Percentiles rank a stretch among this genome's conserved stretches.
phyloP scores from a whole-genome alignment of 2,329 filamentous ascomycete species.

The Fusarium buharicum region DNA sequence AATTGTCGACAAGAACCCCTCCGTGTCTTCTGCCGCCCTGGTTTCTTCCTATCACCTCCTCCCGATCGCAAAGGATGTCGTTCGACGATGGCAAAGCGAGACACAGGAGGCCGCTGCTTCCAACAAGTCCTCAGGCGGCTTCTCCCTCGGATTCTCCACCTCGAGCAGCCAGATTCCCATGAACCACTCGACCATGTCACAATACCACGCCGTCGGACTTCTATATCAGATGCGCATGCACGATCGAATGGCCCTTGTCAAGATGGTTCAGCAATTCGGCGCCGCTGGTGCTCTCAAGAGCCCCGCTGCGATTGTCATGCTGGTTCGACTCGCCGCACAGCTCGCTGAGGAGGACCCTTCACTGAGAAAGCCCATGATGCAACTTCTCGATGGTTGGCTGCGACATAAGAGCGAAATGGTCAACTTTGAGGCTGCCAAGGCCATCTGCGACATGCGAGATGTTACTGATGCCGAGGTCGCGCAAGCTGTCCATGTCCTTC shows the following conservation, averaged over 20 bases:
- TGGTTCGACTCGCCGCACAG: slow-evolving; percentile 92
- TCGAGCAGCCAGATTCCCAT: slow-evolving; percentile 79
- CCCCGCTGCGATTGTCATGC: slow-evolving; percentile 89
- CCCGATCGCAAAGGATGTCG: slow-evolving; percentile 93
- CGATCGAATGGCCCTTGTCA: slow-evolving; percentile 97
- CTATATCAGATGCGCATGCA: slow-evolving; percentile 98
- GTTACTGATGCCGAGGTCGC: slow-evolving; percentile 91
- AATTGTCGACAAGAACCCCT: slow-evolving; percentile 98
- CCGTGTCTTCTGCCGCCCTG: slow-evolving; percentile 93
- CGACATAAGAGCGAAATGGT: slow-evolving; percentile 99
- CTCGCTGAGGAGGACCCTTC: slow-evolving; percentile 92
- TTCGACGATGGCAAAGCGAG: slow-evolving; percentile 97
- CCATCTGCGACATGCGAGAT: slow-evolving; percentile 93
- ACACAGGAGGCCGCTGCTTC: slow-evolving; percentile 95
- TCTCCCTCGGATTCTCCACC: slow-evolving; percentile 90
- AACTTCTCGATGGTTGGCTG: slow-evolving; percentile 94
- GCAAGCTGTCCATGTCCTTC: slow-evolving; percentile 92
- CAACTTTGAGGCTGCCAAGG: slow-evolving; percentile 98
- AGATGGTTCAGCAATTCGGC: slow-evolving; percentile 99
- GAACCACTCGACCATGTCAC: slow-evolving; percentile 95
- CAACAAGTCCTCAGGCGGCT: slow-evolving; percentile 87
- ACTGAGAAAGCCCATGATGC: slow-evolving; percentile 94
- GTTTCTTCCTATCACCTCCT: slow-evolving; percentile 98
- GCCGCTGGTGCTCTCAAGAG: slow-evolving; percentile 93
- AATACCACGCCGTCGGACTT: slow-evolving; percentile 97